Conservation (phyloP, 2,329 filamentous ascomycete species). For the Verticillium dahliae region DNA sequence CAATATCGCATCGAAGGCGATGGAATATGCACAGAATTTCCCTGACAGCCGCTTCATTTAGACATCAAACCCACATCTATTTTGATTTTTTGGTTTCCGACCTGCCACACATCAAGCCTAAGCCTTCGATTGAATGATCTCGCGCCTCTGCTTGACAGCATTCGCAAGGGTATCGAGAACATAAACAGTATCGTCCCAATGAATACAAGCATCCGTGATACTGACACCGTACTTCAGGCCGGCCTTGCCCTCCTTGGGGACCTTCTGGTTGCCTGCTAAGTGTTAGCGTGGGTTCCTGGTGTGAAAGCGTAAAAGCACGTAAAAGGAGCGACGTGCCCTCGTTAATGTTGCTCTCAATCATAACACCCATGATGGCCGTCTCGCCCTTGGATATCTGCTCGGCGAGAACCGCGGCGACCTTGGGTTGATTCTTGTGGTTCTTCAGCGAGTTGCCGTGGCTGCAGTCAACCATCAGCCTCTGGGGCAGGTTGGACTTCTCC, state of each 20-base stretch:
- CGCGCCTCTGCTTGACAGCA: conserved; percentile 70
- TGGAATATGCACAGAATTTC: too few relatives aligned
- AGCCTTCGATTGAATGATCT: conserved; percentile 18
- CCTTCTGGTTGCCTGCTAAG: conserved; percentile 74
- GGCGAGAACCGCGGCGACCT: conserved; percentile 76
- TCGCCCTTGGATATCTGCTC: conserved; percentile 83
- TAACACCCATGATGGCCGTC: conserved; percentile 86
- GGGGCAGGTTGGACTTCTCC: conserved; percentile 62
- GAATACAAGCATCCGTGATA: conserved; percentile 96
- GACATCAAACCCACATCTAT: background rate
- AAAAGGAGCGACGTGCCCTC: conserved; percentile 54
- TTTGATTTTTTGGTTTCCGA: too few relatives aligned
- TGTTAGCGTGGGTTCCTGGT: conserved; percentile 15
- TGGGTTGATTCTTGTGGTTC: conserved; percentile 95
- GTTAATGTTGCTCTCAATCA: conserved; percentile 98
- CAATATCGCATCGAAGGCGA: too few relatives aligned
- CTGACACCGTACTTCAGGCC: conserved; percentile 90
- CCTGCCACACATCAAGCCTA: conserved; percentile 1
- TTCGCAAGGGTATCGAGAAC: conserved; percentile 73
- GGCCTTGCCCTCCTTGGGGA: conserved; percentile 76
- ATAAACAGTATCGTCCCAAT: conserved; percentile 81
- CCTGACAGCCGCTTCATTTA: background rate
- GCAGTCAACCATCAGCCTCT: conserved; percentile 94
- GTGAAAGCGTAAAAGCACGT: background rate
- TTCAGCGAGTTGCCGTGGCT: conserved; percentile 95